Conservation (phyloP, 805 yeast species). For the Kuraishia ogatae region DNA sequence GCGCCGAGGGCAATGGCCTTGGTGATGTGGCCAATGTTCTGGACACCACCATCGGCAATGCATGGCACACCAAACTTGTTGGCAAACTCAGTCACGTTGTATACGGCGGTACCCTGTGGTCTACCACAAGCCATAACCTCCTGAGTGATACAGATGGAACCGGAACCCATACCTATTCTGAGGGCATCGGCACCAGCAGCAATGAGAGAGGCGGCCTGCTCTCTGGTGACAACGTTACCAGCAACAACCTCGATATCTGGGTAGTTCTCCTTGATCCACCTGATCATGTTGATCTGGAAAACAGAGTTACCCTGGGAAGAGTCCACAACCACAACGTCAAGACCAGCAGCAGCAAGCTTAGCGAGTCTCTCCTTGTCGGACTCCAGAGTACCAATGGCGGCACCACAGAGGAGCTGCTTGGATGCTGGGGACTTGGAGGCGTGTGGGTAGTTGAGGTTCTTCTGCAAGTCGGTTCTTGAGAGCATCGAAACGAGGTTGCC, state of each 20-base stretch:
- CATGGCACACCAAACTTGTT: conserved; percentile 95
- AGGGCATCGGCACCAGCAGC: conserved; percentile 96
- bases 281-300: conserved; percentile 90
- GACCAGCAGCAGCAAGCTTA: conserved; percentile 88
- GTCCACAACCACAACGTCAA: conserved; percentile 92
- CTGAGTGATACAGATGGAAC: conserved; percentile 98
- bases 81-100: conserved; percentile 88
- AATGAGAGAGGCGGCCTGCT: conserved; percentile 93
- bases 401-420: conserved; percentile 97
- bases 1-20: conserved; percentile 97
- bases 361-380: conserved; percentile 81
- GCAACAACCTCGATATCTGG: conserved; percentile 86
- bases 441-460: conserved; percentile 86
- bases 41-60: conserved; percentile 99
- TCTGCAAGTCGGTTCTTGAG: conserved; percentile 94
- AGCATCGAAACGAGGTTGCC: conserved; percentile 80
- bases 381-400: conserved; percentile 92
- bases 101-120: conserved; percentile 99
- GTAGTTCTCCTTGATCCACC: conserved; percentile 76
- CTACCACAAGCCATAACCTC: conserved; percentile 99
- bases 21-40: conserved; percentile 96
- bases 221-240: conserved; percentile 98
- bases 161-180: conserved; percentile 99
- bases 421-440: conserved; percentile 92
- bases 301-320: conserved; percentile 97